A percentile compares a stretch with the other conserved stretches of the same genome.
Conservation (phyloP, 2,329 filamentous ascomycete genomes). For the Fusarium pseudograminearum region DNA sequence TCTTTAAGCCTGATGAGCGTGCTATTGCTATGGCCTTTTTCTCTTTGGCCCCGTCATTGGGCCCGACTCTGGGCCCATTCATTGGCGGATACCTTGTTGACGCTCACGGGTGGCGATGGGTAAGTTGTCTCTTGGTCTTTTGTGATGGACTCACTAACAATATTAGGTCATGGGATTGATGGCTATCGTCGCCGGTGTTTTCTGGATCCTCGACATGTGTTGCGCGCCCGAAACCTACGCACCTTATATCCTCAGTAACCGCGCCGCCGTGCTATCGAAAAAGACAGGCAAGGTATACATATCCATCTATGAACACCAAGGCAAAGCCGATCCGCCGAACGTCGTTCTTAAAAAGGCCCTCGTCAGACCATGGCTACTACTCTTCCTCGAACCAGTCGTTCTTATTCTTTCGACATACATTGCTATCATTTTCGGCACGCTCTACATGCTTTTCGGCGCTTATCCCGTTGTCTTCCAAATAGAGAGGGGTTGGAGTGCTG, state of each 20-base stretch:
- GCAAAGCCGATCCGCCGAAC: conserved; percentile 56
- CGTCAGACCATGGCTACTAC: conserved; percentile 71
- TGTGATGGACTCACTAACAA: neutral
- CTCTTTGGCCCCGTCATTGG: conserved; percentile 72
- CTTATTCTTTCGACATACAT: conserved; percentile 72
- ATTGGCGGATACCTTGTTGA: conserved; percentile 72
- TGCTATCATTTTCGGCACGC: conserved; percentile 66
- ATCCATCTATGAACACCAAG: conserved; percentile 60
- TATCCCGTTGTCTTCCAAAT: conserved; percentile 73
- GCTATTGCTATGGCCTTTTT: conserved; percentile 71
- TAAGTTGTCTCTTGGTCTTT: neutral
- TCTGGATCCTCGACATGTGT: conserved; percentile 67
- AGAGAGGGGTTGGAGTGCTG: conserved; percentile 66
- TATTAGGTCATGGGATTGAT: conserved; percentile 68
- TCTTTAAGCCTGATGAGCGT: conserved; percentile 66
- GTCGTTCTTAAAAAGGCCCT: conserved; percentile 67
- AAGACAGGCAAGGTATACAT: conserved; percentile 67
- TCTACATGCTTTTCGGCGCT: conserved; percentile 67
- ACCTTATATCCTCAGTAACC: conserved; percentile 65
- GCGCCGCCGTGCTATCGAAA: conserved; percentile 63
- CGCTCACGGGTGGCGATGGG: conserved; percentile 70
- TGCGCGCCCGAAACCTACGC: conserved; percentile 70
- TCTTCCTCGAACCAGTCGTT: conserved; percentile 76
- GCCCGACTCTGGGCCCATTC: conserved; percentile 70
- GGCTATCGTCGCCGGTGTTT: conserved; percentile 68